Percentiles rank a stretch among this genome's conserved stretches.
phyloP scores from a whole-genome alignment of 192 early-diverging fungal genomes.

The Phlyctochytrium arcticum region DNA sequence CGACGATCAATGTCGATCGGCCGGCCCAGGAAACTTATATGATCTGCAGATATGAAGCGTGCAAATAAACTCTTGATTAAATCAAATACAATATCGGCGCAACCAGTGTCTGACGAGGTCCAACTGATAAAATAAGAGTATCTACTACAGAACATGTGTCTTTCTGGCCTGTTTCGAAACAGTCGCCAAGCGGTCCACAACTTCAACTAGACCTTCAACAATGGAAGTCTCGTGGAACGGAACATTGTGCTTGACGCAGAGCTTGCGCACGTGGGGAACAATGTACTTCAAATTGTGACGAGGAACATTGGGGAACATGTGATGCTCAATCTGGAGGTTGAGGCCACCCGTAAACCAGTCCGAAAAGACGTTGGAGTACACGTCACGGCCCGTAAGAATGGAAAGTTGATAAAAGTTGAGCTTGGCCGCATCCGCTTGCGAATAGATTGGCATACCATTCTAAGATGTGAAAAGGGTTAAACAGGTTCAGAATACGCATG shows the following conservation, averaged over 20 bases:
- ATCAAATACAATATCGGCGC: no score
- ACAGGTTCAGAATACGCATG: conserved; percentile 81
- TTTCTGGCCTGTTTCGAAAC: conserved; percentile 42
- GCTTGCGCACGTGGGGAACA: conserved; percentile 54
- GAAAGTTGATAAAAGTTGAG: conserved; percentile 76
- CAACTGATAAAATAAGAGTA: no score
- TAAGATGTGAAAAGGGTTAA: conserved; percentile 8
- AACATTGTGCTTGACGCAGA: conserved; percentile 67
- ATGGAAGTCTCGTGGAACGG: conserved; percentile 63
- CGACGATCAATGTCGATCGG: no score
- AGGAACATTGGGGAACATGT: conserved; percentile 79
- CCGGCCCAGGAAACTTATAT: no score
- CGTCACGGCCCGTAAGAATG: conserved; percentile 76
- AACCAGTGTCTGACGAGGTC: no score
- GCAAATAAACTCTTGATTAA: no score
- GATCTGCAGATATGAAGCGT: no score
- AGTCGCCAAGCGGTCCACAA: conserved; percentile 47
- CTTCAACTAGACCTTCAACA: conserved; percentile 55
- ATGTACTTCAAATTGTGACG: conserved; percentile 66
- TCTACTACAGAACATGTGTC: conserved; percentile 7
- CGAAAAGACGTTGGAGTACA: conserved; percentile 50
- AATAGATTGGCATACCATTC: conserved; percentile 81
- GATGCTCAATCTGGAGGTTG: conserved; percentile 87
- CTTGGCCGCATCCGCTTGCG: conserved; percentile 52
- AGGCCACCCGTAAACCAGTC: conserved; percentile 83